phyloP scores from a whole-genome alignment of 176 grass and related monocot genomes.

The Rhynchospora breviuscula region DNA sequence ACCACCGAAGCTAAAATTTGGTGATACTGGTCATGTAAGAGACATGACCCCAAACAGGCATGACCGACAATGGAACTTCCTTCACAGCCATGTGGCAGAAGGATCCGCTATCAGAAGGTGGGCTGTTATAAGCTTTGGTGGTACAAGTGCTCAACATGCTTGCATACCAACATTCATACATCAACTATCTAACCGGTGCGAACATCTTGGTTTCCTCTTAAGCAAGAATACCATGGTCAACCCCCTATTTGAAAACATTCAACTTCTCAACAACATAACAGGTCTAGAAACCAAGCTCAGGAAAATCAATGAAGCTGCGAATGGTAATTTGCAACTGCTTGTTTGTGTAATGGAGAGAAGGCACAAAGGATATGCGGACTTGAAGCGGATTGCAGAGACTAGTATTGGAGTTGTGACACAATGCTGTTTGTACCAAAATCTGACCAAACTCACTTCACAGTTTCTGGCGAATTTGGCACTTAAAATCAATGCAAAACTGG shows the following conservation, averaged over 20 bases:
- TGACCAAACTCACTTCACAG: slow-evolving; percentile 57
- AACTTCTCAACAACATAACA: slow-evolving; percentile 65
- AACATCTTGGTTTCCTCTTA: slow-evolving; percentile 77
- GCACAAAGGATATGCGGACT: slow-evolving; percentile 75
- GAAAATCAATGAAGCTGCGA: slow-evolving; percentile 70
- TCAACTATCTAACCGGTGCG: slow-evolving; percentile 62
- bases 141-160: slow-evolving; percentile 58
- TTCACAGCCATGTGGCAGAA: slow-evolving; percentile 82
- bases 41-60: slow-evolving; percentile 72
- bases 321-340: slow-evolving; percentile 70
- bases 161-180: slow-evolving; percentile 68
- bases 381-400: slow-evolving; percentile 89
- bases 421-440: slow-evolving; percentile 89
- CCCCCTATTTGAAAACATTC: slow-evolving; percentile 72
- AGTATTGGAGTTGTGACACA: slow-evolving; percentile 79
- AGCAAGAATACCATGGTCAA: slow-evolving; percentile 60
- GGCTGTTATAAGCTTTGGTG: slow-evolving; percentile 94
- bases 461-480: slow-evolving; percentile 78
- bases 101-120: slow-evolving; percentile 67
- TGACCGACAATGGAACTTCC: slow-evolving; percentile 84
- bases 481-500: slow-evolving; percentile 90
- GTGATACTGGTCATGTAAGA: slow-evolving; percentile 55
- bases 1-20: slow-evolving; percentile 86
- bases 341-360: slow-evolving; percentile 84
- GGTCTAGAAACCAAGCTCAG: slow-evolving; percentile 65